These are phyloP conservation scores for Gaillardinia entomophila DNA, from an alignment of 805 yeast species.

Conservation along the genomic window DNA sequence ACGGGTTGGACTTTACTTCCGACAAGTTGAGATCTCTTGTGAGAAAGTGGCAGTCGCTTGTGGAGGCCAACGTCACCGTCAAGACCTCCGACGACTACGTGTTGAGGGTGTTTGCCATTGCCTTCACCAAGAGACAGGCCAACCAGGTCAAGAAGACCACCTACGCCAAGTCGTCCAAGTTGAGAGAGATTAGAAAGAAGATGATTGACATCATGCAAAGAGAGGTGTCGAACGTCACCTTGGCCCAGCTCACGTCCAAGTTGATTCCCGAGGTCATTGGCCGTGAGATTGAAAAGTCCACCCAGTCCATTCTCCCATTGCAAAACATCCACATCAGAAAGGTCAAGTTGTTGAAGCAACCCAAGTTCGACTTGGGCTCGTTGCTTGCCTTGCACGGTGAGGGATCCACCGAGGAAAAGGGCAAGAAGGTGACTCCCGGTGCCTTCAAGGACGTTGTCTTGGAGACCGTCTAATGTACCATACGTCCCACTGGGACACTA, in stretches of 20 bases:
- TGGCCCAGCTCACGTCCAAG: slow-evolving; percentile 94
- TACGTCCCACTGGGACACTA: neutral
- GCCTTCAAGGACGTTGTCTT: slow-evolving; percentile 99
- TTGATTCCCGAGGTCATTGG: slow-evolving; percentile 98
- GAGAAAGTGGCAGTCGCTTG: slow-evolving; percentile 98
- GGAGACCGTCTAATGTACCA: slow-evolving; percentile 72
- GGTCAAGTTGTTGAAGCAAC: slow-evolving; percentile 97
- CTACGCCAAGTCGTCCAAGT: slow-evolving; percentile 95
- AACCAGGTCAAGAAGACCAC: slow-evolving; percentile 97
- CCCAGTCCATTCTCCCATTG: slow-evolving; percentile 92
- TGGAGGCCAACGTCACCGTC: slow-evolving; percentile 96
- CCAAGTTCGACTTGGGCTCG: slow-evolving; percentile 97
- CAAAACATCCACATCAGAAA: slow-evolving; percentile 99
- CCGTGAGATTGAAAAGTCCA: slow-evolving; percentile 96
- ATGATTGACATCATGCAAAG: slow-evolving; percentile 94
- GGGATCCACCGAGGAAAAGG: slow-evolving; percentile 81
- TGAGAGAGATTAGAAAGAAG: slow-evolving; percentile 96
- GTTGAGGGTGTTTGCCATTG: slow-evolving; percentile 93
- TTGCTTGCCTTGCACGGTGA: slow-evolving; percentile 97
- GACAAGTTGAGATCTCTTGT: slow-evolving; percentile 97
- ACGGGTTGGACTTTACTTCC: slow-evolving; percentile 96
- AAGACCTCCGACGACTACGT: slow-evolving; percentile 98
- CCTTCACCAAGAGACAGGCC: slow-evolving; percentile 96
- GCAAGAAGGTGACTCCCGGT: slow-evolving; percentile 91
- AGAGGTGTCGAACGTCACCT: slow-evolving; percentile 91